Evolutionary conservation across 2,329 filamentous ascomycete species (phyloP).

Genomic region (Penicillium concentricum): DNA sequence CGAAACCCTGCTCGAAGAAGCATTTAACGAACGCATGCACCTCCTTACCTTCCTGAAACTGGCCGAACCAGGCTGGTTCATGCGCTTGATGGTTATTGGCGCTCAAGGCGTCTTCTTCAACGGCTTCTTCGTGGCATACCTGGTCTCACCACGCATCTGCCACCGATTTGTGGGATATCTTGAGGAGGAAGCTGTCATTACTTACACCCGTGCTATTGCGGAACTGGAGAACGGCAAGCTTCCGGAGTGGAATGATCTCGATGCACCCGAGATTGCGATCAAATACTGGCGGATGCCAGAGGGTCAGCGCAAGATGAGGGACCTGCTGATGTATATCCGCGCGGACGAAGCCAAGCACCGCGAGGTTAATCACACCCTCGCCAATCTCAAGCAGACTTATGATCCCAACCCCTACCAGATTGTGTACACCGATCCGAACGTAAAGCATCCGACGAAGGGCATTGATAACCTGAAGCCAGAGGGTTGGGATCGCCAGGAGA

Average conservation of each 20-base stretch:
- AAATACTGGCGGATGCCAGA: conserved; percentile 95
- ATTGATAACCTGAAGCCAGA: conserved; percentile 63
- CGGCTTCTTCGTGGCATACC: conserved; percentile 82
- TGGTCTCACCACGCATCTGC: conserved; percentile 80
- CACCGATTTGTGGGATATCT: conserved; percentile 97
- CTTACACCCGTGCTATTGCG: conserved; percentile 83
- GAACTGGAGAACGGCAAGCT: conserved; percentile 84
- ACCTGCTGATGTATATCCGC: conserved; percentile 83
- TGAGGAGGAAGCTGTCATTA: conserved; percentile 95
- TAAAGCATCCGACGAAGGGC: conserved; percentile 68
- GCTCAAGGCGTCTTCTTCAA: conserved; percentile 98
- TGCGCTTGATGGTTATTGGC: conserved; percentile 86
- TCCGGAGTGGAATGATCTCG: conserved; percentile 75
- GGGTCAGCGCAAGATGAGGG: conserved; percentile 75
- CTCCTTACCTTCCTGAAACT: conserved; percentile 90
- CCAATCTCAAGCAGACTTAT: conserved; percentile 77
- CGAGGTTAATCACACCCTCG: conserved; percentile 93
- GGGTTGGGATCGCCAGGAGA: conserved; percentile 82
- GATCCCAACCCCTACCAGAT: conserved; percentile 93
- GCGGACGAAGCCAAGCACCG: conserved; percentile 88
- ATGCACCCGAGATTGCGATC: conserved; percentile 83
- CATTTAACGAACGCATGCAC: conserved; percentile 93
- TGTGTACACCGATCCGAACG: conserved; percentile 68
- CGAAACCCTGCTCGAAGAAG: conserved; percentile 84
- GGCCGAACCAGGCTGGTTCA: conserved; percentile 80